Base-by-base conservation (phyloP, 306 rosid genomes). In the Crataegus laevigata region DNA sequence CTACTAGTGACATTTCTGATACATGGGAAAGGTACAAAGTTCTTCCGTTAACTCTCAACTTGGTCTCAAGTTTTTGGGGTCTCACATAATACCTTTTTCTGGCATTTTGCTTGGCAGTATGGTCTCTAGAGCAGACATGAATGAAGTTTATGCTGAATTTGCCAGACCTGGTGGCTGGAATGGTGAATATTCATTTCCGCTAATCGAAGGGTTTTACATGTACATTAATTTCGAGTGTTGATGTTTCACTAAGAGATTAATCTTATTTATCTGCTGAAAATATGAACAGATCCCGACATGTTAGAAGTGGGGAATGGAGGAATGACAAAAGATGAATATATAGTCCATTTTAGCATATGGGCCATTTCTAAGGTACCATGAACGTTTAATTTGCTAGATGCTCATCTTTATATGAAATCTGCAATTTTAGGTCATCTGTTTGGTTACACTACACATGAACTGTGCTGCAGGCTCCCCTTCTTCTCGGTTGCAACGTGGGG, bases 141-240 rank as follows among this genome's bases (percentile, higher is more conserved):
- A 94, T 78, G 97, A 94, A 76, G 67, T 81, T 61, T 94, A 94
- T 42, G 99, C 97, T 71, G 90, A 87, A 5, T 72, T 54, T 47
- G 97, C 97, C 52, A 81, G 93, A 75, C 96, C 99, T 19, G 97
- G 99, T 72, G 99, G 99, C 58, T 94, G 99, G 99, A 94, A 94
- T 71, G 99, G 99, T 94, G 54, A 43, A 89, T 75, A 66, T 38
- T 34, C 38, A 34, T 34, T 9, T 9, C 38, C 14, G n/a, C 28
- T 17, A 36, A 17, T 38, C 11, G 42, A 68, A 45, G 8, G 45
- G 62, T 76, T 54, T 29, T 21, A 50, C 75, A 58, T 25, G 34
- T 66, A 58, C 32, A n/a, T 29, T 34, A 40, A 11, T 58, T 47
- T 47, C 51, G 11, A n/a, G 43, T 15, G 54, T 47, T 55, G 22